These are phyloP conservation scores for Paramecium bursaria DNA, from an alignment of 73 alveolate species.

Conservation along the genomic window DNA sequence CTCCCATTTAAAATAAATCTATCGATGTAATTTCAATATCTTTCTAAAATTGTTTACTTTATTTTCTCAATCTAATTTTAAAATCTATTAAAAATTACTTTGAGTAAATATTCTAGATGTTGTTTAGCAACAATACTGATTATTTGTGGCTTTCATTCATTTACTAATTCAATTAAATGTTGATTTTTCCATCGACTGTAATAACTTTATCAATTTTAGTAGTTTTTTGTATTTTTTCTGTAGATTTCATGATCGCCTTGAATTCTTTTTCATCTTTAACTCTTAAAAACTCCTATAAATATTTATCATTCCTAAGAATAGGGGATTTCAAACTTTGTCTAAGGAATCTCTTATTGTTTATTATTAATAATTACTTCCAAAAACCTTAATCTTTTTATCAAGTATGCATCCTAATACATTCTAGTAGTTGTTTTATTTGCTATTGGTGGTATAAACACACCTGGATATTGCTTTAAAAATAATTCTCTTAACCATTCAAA, in stretches of 20 bases:
- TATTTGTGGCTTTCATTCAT: constrained; percentile 12
- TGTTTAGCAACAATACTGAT: constrained; percentile 1
- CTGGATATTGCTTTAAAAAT: constrained; percentile 63
- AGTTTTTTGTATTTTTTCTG: constrained; percentile 29
- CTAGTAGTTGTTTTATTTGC: constrained; percentile 65
- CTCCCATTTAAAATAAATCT: constrained; percentile 45
- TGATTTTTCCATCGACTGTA: constrained; percentile 20
- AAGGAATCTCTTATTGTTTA: constrained; percentile 55
- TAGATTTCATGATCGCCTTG: not conserved
- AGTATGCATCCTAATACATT: constrained; percentile 26
- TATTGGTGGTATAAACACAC: constrained; percentile 64
- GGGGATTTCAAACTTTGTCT: constrained; percentile 64
- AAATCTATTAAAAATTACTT: not conserved
- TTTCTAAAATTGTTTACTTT: constrained; percentile 22
- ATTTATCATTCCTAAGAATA: constrained; percentile 63
- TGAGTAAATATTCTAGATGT: no score
- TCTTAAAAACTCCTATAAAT: constrained; percentile 68
- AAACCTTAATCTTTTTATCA: constrained; percentile 65
- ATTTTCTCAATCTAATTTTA: constrained; percentile 2
- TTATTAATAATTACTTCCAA: constrained; percentile 50
- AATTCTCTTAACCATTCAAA: constrained; percentile 72
- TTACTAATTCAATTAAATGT: constrained; percentile 37
- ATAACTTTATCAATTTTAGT: constrained; percentile 5
- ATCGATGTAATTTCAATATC: constrained; percentile 23
- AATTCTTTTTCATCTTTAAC: constrained; percentile 69